phyloP scores from a whole-genome alignment of 306 rosid species.

The cucumber (Cucumis sativus) region Cucumber_9930_V3 NC_026658.2:24171001-24171500 shows the following conservation, averaged over 20 bases:
- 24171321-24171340: background rate
- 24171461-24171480: background rate
- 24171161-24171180: background rate
- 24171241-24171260: slow-evolving; percentile 2
- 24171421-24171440: background rate
- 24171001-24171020: slow-evolving; percentile 1
- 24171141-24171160: background rate
- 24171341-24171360: background rate
- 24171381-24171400: background rate
- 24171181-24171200: background rate
- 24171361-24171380: background rate
- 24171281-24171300: background rate
- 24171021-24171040: background rate
- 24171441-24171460: background rate
- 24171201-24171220: background rate
- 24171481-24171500: background rate
- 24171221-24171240: background rate
- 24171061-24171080: background rate
- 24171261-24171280: background rate
- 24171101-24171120: slow-evolving; percentile 1
- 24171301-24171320: slow-evolving; percentile 4
- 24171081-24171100: background rate
- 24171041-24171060: background rate
- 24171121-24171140: background rate
- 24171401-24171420: background rate